Base-by-base conservation (phyloP, 805 yeast genomes). In the Scheffersomyces stipitis region DNA sequence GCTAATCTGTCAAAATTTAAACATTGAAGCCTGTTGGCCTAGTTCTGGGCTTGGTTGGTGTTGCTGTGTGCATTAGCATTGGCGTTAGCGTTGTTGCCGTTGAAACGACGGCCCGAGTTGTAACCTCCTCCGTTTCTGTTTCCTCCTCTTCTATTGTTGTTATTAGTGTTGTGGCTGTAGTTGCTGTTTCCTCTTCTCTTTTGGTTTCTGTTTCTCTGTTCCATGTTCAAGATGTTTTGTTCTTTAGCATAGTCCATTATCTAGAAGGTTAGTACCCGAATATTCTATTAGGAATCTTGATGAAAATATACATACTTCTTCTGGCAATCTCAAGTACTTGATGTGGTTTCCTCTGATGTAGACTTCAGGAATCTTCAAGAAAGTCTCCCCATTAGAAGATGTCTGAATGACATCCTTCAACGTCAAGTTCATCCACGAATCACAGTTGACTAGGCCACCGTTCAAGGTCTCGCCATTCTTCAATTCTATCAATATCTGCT, bases 381-480 rank as follows among this genome's bases (percentile, higher is more conserved):
- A 85, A 36, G 69, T 69, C 45, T 76, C 80, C 26, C 86, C 91
- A 47, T 73, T 54, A 28, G 78, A 68, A 49, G 78, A 78, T 12
- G 81, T 75, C 54, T 81, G 85, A 32, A 81, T 76, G 12, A 83
- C 97, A 45, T 89, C 81, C 23, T 73, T 73, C 36, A 93, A 71
- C 1, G 96, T 86, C 46, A 93, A 71, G 60, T 93, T 93, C 99
- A 93, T 93, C 89, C 95, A 86, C 27, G 87, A 81, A 60, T 93
- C 99, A 51, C 96, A 88, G 54, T 86, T 85, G 38, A 80, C 78
- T 41, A 93, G 70, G 38, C 76, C 77, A 34, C 99, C 99, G 53
- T 83, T 84, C 33, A 90, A 71, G 7, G 91, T 81, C 53, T 87
- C 96, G 23, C 98, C 96, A 38, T 84, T 81, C 61, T 93, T 93